Evolutionary conservation across 2,329 filamentous ascomycete species (phyloP).

Genomic region (Didymella pomorum): DNA sequence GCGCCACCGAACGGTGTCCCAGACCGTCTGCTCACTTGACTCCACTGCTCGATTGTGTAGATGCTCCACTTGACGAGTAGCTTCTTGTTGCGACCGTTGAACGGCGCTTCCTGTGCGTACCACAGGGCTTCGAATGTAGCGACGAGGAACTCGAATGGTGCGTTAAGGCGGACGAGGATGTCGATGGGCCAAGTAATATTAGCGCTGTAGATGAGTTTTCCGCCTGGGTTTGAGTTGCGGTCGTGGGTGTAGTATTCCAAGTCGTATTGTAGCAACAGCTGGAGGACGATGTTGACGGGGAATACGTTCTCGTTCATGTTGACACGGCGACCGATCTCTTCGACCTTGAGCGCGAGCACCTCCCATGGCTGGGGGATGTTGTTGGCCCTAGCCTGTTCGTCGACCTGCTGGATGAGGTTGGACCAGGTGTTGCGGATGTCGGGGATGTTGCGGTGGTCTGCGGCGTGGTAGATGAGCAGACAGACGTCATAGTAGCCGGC

Average conservation of each 20-base stretch:
- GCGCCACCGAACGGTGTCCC: conserved; percentile 67
- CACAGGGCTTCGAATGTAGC: conserved; percentile 71
- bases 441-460: conserved; percentile 86
- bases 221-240: conserved; percentile 21
- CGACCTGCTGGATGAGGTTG: conserved; percentile 75
- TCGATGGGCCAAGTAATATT: conserved; percentile 68
- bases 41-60: conserved; percentile 69
- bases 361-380: conserved; percentile 71
- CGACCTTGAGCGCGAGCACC: conserved; percentile 68
- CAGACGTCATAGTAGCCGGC: conserved; percentile 94
- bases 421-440: conserved; percentile 88
- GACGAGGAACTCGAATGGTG: conserved; percentile 68
- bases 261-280: conserved; percentile 48
- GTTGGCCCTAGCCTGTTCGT: conserved; percentile 58
- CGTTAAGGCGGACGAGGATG: conserved; percentile 69
- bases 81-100: conserved; percentile 63
- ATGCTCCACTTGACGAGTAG: conserved; percentile 68
- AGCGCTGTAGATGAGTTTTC: conserved; percentile 29
- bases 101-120: conserved; percentile 72
- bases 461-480: conserved; percentile 88
- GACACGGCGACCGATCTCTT: conserved; percentile 64
- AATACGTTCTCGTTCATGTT: conserved; percentile 64
- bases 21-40: conserved; percentile 62
- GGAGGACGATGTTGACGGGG: conserved; percentile 56
- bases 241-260: conserved; percentile 61